Percentiles rank a stretch among this genome's conserved stretches.
Evolutionary conservation across 176 grass and related monocot genomes (phyloP).

Genomic region (Tillandsia fasciculata): DNA sequence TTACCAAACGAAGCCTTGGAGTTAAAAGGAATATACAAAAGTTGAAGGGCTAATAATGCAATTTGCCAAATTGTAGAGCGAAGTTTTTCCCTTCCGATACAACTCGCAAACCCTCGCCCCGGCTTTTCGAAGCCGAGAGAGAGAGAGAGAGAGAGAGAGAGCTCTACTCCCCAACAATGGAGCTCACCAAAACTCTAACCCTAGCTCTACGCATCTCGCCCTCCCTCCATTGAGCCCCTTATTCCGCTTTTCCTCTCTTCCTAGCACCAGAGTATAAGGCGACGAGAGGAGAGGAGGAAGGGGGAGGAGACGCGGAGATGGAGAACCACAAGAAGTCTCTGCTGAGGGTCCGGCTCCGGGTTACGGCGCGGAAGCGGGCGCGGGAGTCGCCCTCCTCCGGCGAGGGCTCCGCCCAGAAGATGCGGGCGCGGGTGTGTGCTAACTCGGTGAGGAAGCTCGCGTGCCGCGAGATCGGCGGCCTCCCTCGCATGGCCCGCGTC

Average conservation of each 20-base stretch:
- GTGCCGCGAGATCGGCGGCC: constrained; percentile 19
- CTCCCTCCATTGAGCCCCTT: neutral
- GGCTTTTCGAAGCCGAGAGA: neutral
- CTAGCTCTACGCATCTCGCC: neutral
- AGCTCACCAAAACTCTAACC: neutral
- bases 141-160: neutral
- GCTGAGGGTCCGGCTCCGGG: constrained; percentile 14
- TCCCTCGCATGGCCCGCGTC: constrained; percentile 8
- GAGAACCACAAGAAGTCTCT: constrained; percentile 18
- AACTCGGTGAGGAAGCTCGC: constrained; percentile 24
- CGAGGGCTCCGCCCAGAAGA: constrained; percentile 7
- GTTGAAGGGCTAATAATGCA: too few species aligned
- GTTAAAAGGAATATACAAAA: too few species aligned
- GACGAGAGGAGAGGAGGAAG: neutral
- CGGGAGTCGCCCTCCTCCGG: neutral
- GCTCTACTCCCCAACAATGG: neutral
- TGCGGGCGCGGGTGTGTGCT: constrained; percentile 4
- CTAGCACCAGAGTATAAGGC: neutral
- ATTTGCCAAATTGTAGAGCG: too few species aligned
- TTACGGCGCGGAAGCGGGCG: constrained; percentile 13
- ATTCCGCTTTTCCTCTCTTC: neutral
- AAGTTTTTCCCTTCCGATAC: too few species aligned
- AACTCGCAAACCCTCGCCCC: too few species aligned
- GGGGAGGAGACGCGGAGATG: neutral
- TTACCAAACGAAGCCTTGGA: too few species aligned